Conservation (phyloP, 257 asterid species). For the Ballota nigra region DNA sequence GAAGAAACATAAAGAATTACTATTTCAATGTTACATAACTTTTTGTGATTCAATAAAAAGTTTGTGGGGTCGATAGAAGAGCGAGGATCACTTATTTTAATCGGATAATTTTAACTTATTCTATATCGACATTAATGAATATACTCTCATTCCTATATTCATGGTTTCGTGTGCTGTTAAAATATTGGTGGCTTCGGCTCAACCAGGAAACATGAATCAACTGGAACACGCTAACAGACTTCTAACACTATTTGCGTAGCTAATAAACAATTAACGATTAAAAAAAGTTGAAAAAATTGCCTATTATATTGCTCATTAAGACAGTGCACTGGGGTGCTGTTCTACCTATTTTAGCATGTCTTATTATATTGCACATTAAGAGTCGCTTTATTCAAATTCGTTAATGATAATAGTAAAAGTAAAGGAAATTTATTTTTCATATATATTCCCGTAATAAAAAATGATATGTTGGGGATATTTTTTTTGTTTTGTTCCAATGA, state of each 20-base stretch:
- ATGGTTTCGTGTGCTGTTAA: neutral
- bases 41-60: neutral
- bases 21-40: neutral
- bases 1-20: neutral
- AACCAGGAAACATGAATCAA: neutral
- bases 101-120: too few relatives aligned
- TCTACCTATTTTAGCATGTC: too few relatives aligned
- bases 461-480: too few relatives aligned
- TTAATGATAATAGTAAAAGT: too few relatives aligned
- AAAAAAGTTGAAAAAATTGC: neutral
- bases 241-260: neutral
- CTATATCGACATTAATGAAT: neutral
- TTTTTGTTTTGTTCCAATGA: too few relatives aligned
- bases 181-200: neutral
- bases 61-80: neutral
- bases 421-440: too few relatives aligned
- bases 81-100: neutral
- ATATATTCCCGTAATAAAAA: too few relatives aligned
- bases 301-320: too few relatives aligned
- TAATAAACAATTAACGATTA: neutral
- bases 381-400: too few relatives aligned
- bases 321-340: too few relatives aligned
- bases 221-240: neutral
- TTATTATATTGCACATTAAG: too few relatives aligned
- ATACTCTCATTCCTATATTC: neutral